phyloP scores from a whole-genome alignment of 768 basidiomycete species.

The Mycena floridula region DNA sequence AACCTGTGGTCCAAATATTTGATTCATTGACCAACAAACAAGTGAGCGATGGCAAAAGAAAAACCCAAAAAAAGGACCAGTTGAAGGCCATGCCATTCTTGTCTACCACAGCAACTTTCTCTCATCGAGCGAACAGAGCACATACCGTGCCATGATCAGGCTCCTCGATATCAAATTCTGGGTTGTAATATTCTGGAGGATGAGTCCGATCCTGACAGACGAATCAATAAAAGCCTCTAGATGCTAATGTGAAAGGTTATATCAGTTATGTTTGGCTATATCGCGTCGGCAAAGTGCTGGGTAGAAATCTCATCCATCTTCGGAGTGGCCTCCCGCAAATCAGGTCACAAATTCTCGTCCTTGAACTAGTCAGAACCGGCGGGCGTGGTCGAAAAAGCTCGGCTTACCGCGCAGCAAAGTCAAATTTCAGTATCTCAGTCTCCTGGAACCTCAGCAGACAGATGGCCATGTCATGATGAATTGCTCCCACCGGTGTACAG shows the following conservation, averaged over 20 bases:
- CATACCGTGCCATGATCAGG: conserved; percentile 86
- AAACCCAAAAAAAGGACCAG: too few species aligned
- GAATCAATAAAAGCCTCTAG: not conserved
- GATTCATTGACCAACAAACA: conserved; percentile 85
- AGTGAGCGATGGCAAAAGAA: too few species aligned
- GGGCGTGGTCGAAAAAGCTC: not conserved
- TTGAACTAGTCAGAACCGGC: conserved; percentile 18
- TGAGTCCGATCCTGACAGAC: conserved; percentile 72
- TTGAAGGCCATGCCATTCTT: conserved; percentile 79
- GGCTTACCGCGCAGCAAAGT: conserved; percentile 43
- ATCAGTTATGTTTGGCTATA: conserved; percentile 74
- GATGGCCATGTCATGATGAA: too few species aligned
- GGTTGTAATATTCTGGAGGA: conserved; percentile 74
- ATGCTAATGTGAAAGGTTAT: conserved; percentile 34
- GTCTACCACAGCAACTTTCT: conserved; percentile 53
- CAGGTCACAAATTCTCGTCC: conserved; percentile 83
- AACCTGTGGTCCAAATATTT: conserved; percentile 84
- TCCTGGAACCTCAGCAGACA: too few species aligned
- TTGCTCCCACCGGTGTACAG: too few species aligned
- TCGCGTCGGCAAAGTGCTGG: conserved; percentile 56
- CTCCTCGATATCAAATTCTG: conserved; percentile 69
- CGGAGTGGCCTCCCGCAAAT: conserved; percentile 49
- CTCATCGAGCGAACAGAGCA: conserved; percentile 7
- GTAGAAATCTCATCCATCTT: conserved; percentile 61
- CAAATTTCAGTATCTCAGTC: conserved; percentile 84